These are phyloP conservation scores for Tolypocladium tropicale DNA, from an alignment of 2,329 filamentous ascomycete genomes.

Conservation along the genomic window DNA sequence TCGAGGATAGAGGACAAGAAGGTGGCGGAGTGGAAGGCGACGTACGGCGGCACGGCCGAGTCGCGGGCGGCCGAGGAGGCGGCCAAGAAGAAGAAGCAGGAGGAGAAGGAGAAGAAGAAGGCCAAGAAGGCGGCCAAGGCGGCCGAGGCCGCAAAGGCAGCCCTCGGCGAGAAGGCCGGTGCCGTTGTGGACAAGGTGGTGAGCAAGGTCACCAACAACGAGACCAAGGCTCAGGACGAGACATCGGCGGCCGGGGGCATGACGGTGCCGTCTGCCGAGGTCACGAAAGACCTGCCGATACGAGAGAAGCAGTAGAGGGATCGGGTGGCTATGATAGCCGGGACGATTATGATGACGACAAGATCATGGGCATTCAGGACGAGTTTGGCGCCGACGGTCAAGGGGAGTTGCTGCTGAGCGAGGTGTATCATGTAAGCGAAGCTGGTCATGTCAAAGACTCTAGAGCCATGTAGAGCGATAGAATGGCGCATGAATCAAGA, in stretches of 20 bases:
- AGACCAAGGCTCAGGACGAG: slow-evolving; percentile 9
- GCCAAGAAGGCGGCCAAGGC: slow-evolving; percentile 24
- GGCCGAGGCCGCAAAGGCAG: slow-evolving; percentile 14
- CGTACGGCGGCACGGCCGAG: slow-evolving; percentile 54
- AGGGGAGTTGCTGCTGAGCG: neutral
- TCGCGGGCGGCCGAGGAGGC: slow-evolving; percentile 36
- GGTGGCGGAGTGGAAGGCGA: slow-evolving; percentile 71
- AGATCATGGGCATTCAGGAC: neutral
- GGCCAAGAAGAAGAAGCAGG: slow-evolving; percentile 39
- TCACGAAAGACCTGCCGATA: slow-evolving; percentile 12
- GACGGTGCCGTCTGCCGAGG: slow-evolving; percentile 8
- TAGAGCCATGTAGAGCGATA: neutral
- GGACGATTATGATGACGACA: neutral
- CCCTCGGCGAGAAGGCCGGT: slow-evolving; percentile 4
- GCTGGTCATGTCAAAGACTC: neutral
- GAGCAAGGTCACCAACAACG: neutral
- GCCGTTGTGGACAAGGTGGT: neutral
- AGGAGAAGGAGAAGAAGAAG: slow-evolving; percentile 33
- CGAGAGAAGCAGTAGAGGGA: slow-evolving; percentile 6
- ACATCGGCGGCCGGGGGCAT: slow-evolving; percentile 7
- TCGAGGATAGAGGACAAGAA: slow-evolving; percentile 73
- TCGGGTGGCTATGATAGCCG: neutral
- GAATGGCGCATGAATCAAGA: neutral
- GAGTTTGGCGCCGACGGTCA: neutral
- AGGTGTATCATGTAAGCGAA: neutral